Evolutionary conservation across 2,329 filamentous ascomycete genomes (phyloP).

Genomic region (Lachnellula willkommii): DNA sequence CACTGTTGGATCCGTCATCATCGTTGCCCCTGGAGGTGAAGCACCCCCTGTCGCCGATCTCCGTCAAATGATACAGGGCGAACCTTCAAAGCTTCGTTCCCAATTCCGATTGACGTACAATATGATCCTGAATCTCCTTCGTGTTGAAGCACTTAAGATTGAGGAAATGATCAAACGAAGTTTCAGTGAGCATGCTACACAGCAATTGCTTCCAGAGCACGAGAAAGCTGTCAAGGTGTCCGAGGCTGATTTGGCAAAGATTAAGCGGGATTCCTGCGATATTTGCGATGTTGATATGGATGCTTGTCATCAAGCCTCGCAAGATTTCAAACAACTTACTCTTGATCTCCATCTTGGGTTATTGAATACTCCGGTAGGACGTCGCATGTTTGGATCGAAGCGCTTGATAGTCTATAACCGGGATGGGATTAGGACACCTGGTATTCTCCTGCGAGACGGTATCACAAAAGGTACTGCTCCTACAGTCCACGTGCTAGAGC

Average conservation of each 20-base stretch:
- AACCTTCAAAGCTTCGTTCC: conserved; percentile 89
- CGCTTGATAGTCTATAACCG: conserved; percentile 79
- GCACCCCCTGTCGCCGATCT: conserved; percentile 79
- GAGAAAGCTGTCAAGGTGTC: conserved; percentile 91
- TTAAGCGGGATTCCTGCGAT: conserved; percentile 78
- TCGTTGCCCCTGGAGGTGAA: conserved; percentile 79
- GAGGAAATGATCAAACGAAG: conserved; percentile 99
- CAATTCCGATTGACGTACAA: conserved; percentile 98
- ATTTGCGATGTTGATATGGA: conserved; percentile 79
- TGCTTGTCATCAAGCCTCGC: conserved; percentile 72
- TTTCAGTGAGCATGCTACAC: conserved; percentile 96
- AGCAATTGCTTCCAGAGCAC: conserved; percentile 88
- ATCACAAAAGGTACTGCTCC: conserved; percentile 59
- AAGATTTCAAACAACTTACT: conserved; percentile 76
- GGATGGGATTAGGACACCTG: conserved; percentile 76
- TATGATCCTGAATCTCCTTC: conserved; percentile 94
- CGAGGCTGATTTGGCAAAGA: conserved; percentile 83
- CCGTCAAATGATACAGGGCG: conserved; percentile 90
- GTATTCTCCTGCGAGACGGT: conserved; percentile 74
- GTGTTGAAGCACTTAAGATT: conserved; percentile 94
- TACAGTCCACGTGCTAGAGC: conserved; percentile 71
- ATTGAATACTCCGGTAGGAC: conserved; percentile 73
- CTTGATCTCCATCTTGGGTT: conserved; percentile 72
- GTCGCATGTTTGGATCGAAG: conserved; percentile 69
- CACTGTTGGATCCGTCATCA: conserved; percentile 87